phyloP scores from a whole-genome alignment of 768 basidiomycete genomes.

The Termitomyces sp. region DNA sequence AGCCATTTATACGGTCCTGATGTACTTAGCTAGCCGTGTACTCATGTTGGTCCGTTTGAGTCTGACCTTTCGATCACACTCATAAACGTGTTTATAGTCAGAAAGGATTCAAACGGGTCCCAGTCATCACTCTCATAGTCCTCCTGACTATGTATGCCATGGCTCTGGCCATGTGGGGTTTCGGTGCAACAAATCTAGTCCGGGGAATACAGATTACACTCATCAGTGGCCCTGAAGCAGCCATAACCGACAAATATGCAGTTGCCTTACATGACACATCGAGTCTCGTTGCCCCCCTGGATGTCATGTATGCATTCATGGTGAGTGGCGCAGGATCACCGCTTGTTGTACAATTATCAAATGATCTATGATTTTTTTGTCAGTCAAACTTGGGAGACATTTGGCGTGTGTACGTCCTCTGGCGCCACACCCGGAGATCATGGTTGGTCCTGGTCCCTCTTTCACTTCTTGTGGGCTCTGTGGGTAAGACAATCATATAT shows the following conservation, averaged over 20 bases:
- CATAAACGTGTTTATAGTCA: background rate
- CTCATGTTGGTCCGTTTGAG: background rate
- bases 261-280: background rate
- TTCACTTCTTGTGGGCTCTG: slow-evolving; percentile 2
- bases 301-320: slow-evolving; percentile 4
- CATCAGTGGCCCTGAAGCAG: background rate
- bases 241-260: slow-evolving; percentile 4
- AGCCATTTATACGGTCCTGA: slow-evolving; percentile 7
- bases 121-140: slow-evolving; percentile 4
- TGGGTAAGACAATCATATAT: background rate
- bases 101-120: slow-evolving; percentile 5
- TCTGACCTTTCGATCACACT: background rate
- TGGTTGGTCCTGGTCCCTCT: slow-evolving; percentile 4
- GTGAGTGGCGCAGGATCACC: background rate
- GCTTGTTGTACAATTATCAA: background rate
- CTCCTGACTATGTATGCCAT: slow-evolving; percentile 6
- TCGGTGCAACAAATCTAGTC: slow-evolving; percentile 6
- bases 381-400: slow-evolving; percentile 7
- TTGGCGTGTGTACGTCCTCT: slow-evolving; percentile 10
- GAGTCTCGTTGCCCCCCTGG: background rate
- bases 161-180: slow-evolving; percentile 8
- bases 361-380: background rate
- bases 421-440: background rate
- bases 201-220: slow-evolving; percentile 5
- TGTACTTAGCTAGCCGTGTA: slow-evolving; percentile 1